Evolutionary conservation across 164 flowering plant species (phyloP), one percentile per base, ranked within the genome.

Genomic region (Chloranthus sessilifolius): DNA sequence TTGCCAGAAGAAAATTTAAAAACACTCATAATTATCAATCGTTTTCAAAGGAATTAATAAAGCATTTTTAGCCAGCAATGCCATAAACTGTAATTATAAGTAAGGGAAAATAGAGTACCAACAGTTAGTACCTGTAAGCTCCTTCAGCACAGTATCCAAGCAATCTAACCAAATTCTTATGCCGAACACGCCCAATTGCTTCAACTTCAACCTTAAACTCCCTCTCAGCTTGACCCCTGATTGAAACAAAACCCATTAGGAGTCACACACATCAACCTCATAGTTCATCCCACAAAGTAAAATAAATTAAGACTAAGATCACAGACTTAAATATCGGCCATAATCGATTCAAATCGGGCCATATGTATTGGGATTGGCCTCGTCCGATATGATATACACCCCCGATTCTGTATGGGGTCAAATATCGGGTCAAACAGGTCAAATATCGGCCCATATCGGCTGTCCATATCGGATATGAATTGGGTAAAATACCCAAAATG

Each of bases 111-210:
- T 3, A 16, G 1, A 5, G 19, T 2, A 41, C 3, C 5, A 38
- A 40, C 14, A 31, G 43, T 33, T 33, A 57, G 10, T 73, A 88
- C 96, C 96, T 88, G 42, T 85, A 79, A 64, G 88, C 91, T 66
- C 96, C 96, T 77, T 88, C 96, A 43, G 76, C 91, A 62, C 96
- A 83, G 61, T 85, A 88, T 20, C 96, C 96, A 37, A 88, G 82
- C 63, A 88, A 61, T 67, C 96, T 78, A 63, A 85, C 96, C 59
- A 85, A 66, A 68, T 88, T 85, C 73, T 85, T 85, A 50, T 88
- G 96, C 52, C 95, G 68, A 38, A 85, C 96, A 47, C 91, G 88
- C 10, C 96, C 96, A 58, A 78, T 85, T 25, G 87, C 87, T 60
- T 85, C 95, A n/a, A 82, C 89, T 63, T 82, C 95, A 31, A 78